A percentile compares a stretch with the other conserved stretches of the same genome.
phyloP scores from a whole-genome alignment of 805 yeast genomes.

The Kodamaea hsintzibuensis region DNA sequence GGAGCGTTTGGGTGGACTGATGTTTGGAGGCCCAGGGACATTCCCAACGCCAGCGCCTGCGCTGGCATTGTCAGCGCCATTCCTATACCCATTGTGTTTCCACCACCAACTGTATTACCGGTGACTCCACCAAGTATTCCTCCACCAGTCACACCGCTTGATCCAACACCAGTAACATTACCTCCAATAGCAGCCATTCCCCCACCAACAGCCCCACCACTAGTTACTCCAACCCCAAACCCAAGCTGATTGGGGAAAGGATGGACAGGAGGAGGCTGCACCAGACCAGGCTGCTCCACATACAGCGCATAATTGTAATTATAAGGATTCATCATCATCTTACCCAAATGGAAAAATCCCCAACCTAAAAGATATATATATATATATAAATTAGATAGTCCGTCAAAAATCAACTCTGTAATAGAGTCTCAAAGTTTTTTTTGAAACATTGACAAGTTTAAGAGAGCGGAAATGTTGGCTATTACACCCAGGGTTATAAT shows the following conservation, averaged over 20 bases:
- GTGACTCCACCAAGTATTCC: no score
- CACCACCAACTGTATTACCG: background rate
- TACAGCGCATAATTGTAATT: conserved; percentile 7
- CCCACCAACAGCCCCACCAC: background rate
- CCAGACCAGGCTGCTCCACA: conserved; percentile 1
- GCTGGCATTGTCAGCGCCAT: background rate
- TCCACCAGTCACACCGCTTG: no score
- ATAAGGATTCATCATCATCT: conserved; percentile 7
- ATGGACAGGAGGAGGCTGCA: conserved; percentile 6
- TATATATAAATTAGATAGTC: background rate
- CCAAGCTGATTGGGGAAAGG: background rate
- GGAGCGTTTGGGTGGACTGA: conserved; percentile 1
- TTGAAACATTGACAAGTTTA: conserved; percentile 2
- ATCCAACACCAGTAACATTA: background rate
- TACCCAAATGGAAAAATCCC: background rate
- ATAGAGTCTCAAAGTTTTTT: background rate
- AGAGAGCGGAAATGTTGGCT: conserved; percentile 7
- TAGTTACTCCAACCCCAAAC: background rate
- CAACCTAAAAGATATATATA: background rate
- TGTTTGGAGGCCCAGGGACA: background rate
- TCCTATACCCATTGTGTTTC: background rate
- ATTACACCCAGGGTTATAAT: background rate
- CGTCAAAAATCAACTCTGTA: background rate
- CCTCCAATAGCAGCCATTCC: background rate
- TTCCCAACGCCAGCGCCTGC: background rate